Conservation (phyloP, 169 alveolate genomes). For the Plasmodium vivax region DNA sequence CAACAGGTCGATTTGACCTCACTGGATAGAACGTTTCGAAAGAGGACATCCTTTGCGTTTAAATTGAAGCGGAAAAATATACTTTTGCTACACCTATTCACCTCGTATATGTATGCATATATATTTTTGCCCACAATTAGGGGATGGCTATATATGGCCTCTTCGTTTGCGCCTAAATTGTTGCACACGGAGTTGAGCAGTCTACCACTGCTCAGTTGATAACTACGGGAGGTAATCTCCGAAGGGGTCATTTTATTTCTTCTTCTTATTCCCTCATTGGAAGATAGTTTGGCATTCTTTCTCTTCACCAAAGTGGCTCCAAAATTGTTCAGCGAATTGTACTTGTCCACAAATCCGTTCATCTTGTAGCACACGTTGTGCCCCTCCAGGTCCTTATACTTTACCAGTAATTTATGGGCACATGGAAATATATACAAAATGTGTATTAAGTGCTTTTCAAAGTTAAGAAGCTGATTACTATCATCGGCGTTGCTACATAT, state of each 20-base stretch:
- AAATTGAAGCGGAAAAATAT: slow-evolving; percentile 58
- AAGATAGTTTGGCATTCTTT: background rate
- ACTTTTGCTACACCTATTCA: slow-evolving; percentile 33
- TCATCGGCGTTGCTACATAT: slow-evolving; percentile 27
- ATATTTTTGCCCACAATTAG: slow-evolving; percentile 36
- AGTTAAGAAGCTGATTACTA: slow-evolving; percentile 27
- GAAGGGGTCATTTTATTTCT: background rate
- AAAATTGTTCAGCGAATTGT: slow-evolving; percentile 5
- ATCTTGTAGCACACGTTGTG: slow-evolving; percentile 40
- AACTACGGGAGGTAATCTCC: background rate
- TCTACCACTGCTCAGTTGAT: background rate
- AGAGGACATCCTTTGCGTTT: slow-evolving; percentile 42
- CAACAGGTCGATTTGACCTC: background rate
- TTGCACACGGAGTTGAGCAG: slow-evolving; percentile 36
- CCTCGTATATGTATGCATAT: slow-evolving; percentile 67
- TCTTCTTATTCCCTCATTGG: background rate
- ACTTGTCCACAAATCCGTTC: slow-evolving; percentile 23
- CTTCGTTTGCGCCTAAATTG: slow-evolving; percentile 35
- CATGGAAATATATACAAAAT: slow-evolving; percentile 67
- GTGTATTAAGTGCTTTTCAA: slow-evolving; percentile 52
- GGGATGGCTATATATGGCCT: slow-evolving; percentile 42
- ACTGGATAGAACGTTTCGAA: slow-evolving; percentile 27
- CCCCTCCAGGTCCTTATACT: slow-evolving; percentile 68
- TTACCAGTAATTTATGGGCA: slow-evolving; percentile 28
- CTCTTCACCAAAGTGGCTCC: background rate